phyloP scores from a whole-genome alignment of 176 grass and related monocot genomes.

The Rhynchospora breviuscula region DNA sequence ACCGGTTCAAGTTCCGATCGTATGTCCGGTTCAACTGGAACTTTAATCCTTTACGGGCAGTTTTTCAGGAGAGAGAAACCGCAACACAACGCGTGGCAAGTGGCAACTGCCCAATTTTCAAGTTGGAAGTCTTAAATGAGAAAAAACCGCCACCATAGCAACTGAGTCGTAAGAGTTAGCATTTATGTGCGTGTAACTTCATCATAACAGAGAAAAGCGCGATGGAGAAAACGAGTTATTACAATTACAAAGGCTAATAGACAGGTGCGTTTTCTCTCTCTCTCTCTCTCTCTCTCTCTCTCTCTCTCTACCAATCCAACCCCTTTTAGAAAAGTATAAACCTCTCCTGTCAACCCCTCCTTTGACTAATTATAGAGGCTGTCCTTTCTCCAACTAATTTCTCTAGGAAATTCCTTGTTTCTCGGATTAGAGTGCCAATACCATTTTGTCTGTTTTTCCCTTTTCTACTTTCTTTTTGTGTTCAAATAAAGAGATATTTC shows the following conservation, averaged over 20 bases:
- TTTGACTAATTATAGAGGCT: conserved; percentile 12
- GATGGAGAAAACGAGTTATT: not conserved
- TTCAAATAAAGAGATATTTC: conserved; percentile 5
- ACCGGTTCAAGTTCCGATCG: not conserved
- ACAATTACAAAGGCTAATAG: not conserved
- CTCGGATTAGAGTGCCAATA: not conserved
- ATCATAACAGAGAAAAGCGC: not conserved
- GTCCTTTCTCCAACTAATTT: conserved; percentile 8
- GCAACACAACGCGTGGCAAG: not conserved
- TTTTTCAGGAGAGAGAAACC: not conserved
- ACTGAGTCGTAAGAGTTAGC: not conserved
- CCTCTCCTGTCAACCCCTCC: not conserved
- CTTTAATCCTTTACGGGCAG: not conserved
- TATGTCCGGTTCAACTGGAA: not conserved
- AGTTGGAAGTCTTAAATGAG: too few relatives aligned
- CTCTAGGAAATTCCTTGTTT: conserved; percentile 3
- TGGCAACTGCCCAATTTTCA: too few relatives aligned
- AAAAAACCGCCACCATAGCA: not conserved
- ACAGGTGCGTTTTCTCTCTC: conserved; percentile 20
- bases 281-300: not conserved
- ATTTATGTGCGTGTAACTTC: conserved; percentile 4
- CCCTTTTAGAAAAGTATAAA: not conserved
- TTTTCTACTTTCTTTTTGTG: not conserved
- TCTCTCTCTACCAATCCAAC: not conserved
- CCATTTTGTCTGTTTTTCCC: not conserved